Base-by-base conservation (phyloP, 2,329 filamentous ascomycete species). In the Botrytis hyacinthi region DNA sequence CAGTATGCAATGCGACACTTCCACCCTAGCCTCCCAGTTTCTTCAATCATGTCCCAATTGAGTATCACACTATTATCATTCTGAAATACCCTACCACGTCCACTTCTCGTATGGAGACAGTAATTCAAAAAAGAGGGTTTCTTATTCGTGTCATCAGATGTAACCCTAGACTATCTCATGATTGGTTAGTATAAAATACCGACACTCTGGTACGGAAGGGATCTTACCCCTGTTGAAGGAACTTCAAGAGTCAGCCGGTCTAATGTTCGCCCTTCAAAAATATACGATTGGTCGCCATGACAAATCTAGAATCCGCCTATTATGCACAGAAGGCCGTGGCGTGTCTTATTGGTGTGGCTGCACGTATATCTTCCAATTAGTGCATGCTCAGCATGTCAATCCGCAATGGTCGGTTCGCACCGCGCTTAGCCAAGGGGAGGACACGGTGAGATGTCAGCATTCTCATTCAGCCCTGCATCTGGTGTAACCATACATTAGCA, bases 391-490 rank as follows among this genome's bases (percentile, higher is more conserved):
- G 42, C 63, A 66, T 66, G 32, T 51, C 29, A 37, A 35, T 35
- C 29, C 40, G 63, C 63, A 37, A 48, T 37, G 10, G 22, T 66
- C 63, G 63, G 63, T 44, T 66, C 63, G 63, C 63, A 35, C 63
- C 63, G 63, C 63, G 29, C 63, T 66, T 66, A 48, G 63, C 44
- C 12, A 48, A 48, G 63, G 63, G 44, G 29, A 48, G 44, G n/a
- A 66, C 37, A 48, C 63, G 29, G 63, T 48, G 63, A 48, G 6
- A 26, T 37, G 44, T 66, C 44, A 66, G 29, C 29, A 48, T 42
- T 65, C 10, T 26, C 44, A 67, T 37, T 51, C 44, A 67, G 63
- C 63, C 63, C 63, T 67, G 63, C 63, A 35, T 67, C 46, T 35
- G 1, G 12, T 37, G 44, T 51, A 51, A 37, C 32, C 63, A 37